These are phyloP conservation scores for Striga hermonthica DNA, from an alignment of 305 asterid species.

Conservation along the genomic window DNA sequence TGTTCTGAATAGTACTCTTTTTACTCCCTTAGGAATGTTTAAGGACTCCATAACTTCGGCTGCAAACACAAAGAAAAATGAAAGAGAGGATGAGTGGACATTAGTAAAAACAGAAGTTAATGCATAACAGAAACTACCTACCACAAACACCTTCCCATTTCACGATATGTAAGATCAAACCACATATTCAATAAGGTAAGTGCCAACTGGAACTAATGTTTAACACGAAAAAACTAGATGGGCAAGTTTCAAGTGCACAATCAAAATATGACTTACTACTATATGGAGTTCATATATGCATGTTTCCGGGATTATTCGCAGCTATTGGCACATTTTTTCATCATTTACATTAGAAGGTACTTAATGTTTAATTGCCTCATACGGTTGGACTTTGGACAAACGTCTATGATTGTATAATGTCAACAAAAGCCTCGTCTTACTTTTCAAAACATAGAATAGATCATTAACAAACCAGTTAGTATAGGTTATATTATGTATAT, in stretches of 20 bases:
- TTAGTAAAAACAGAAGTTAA: not conserved
- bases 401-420: not conserved
- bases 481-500: not conserved
- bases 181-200: not conserved
- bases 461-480: not conserved
- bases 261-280: not conserved
- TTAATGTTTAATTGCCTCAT: not conserved
- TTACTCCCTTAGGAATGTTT: slow-evolving; percentile 84
- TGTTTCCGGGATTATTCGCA: not conserved
- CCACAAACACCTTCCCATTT: not conserved
- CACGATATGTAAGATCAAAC: not conserved
- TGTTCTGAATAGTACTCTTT: slow-evolving; percentile 88
- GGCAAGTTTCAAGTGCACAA: not conserved
- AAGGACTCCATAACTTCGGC: slow-evolving; percentile 92
- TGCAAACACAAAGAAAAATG: slow-evolving; percentile 33
- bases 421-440: not conserved
- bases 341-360: not conserved
- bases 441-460: not conserved
- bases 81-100: slow-evolving; percentile 15
- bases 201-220: not conserved
- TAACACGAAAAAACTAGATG: not conserved
- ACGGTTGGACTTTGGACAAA: not conserved
- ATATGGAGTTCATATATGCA: not conserved
- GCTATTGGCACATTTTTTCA: not conserved
- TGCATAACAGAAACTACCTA: too few species aligned